phyloP scores from a whole-genome alignment of 1,139 yeast species.

The Diutina sp. region DNA sequence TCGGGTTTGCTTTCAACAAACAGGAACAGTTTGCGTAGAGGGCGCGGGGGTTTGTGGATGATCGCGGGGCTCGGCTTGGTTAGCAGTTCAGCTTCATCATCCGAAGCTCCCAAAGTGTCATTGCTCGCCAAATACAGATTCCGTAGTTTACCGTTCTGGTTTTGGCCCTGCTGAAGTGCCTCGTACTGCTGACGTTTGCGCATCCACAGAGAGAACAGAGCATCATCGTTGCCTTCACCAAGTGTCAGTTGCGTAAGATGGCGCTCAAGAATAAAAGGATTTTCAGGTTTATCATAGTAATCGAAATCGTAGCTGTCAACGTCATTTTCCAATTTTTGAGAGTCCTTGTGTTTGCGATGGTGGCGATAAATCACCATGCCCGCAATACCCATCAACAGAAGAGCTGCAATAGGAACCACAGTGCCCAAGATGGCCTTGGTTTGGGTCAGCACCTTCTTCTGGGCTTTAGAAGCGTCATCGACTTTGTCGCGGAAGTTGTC shows the following conservation, averaged over 20 bases:
- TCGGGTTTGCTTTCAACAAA: neutral
- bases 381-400: neutral
- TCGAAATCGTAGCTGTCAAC: constrained; percentile 24
- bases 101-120: constrained; percentile 10
- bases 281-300: constrained; percentile 9
- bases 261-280: constrained; percentile 4
- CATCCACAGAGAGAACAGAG: constrained; percentile 35
- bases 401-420: neutral
- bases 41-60: neutral
- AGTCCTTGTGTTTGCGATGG: constrained; percentile 5
- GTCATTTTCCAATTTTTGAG: constrained; percentile 14
- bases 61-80: neutral
- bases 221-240: constrained; percentile 24
- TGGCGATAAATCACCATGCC: neutral
- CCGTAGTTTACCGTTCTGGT: constrained; percentile 5
- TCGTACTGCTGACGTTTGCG: constrained; percentile 39
- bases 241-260: neutral
- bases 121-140: constrained; percentile 19
- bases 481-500: neutral
- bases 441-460: neutral
- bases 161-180: neutral
- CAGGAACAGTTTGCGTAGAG: neutral
- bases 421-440: neutral
- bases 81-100: neutral
- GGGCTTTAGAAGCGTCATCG: neutral